These are phyloP conservation scores for Magnolia changhungtana DNA, from an alignment of 164 flowering plant genomes.

Conservation along the genomic window DNA sequence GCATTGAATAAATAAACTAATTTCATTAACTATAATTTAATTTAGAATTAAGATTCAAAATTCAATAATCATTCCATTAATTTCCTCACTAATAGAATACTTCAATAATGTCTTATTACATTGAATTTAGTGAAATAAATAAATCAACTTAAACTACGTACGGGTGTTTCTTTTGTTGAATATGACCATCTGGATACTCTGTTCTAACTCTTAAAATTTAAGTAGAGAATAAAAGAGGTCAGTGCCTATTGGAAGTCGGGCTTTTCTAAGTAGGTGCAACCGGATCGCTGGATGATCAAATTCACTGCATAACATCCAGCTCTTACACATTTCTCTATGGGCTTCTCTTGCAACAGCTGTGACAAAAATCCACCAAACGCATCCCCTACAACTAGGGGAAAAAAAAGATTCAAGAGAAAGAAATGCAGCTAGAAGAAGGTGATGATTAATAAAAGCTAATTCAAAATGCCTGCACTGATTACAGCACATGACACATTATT, in stretches of 20 bases:
- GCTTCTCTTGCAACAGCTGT: slow-evolving; percentile 78
- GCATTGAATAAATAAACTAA: no score
- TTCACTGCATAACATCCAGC: slow-evolving; percentile 88
- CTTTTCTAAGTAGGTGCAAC: slow-evolving; percentile 94
- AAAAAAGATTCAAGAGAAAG: not conserved
- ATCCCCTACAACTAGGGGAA: slow-evolving; percentile 48
- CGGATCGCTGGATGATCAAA: slow-evolving; percentile 91
- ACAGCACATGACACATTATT: no score
- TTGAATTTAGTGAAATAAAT: no score
- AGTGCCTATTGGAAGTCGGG: slow-evolving; percentile 50
- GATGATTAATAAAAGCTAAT: not conserved
- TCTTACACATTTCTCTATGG: slow-evolving; percentile 76
- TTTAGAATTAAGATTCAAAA: no score
- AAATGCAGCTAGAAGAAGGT: not conserved
- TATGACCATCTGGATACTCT: no score
- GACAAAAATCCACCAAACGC: slow-evolving; percentile 95
- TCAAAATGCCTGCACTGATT: no score
- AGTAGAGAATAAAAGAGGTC: not conserved
- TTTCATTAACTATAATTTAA: no score
- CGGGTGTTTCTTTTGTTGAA: no score
- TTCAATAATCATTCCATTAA: no score
- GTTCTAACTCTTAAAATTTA: not conserved
- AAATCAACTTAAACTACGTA: no score
- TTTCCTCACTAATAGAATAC: no score
- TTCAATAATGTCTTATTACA: no score